Percentiles rank a stretch among this genome's conserved stretches.
phyloP scores from a whole-genome alignment of 495 filamentous ascomycete species.

The Haplographium delicatum region DNA sequence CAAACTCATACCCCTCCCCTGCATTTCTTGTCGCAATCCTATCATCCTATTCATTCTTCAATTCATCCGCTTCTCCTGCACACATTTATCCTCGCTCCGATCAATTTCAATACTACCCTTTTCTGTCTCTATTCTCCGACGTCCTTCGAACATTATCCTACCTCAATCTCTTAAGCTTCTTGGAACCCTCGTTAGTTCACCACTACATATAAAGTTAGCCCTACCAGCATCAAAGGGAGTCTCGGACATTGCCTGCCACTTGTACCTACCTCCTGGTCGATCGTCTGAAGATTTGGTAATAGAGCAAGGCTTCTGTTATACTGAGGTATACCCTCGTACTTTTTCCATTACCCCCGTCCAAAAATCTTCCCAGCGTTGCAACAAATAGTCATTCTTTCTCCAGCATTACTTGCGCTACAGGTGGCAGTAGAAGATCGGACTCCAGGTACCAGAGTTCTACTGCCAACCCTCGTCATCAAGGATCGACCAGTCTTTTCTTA shows the following conservation, averaged over 20 bases:
- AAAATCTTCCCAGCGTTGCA: background rate
- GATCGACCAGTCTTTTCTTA: slow-evolving; percentile 23
- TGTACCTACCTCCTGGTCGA: slow-evolving; percentile 8
- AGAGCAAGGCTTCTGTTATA: slow-evolving; percentile 28
- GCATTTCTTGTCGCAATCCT: slow-evolving; percentile 6
- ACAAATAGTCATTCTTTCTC: slow-evolving; percentile 7
- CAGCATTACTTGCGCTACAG: slow-evolving; percentile 9
- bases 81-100: slow-evolving; percentile 26
- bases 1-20: background rate
- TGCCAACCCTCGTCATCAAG: slow-evolving; percentile 26
- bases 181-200: slow-evolving; percentile 23
- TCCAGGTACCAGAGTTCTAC: slow-evolving; percentile 18
- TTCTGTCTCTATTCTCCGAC: slow-evolving; percentile 18
- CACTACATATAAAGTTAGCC: slow-evolving; percentile 13
- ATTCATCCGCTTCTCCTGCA: background rate
- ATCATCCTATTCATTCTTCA: slow-evolving; percentile 5
- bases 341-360: slow-evolving; percentile 14
- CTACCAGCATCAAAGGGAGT: slow-evolving; percentile 16
- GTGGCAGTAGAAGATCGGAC: slow-evolving; percentile 20
- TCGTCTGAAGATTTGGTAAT: slow-evolving; percentile 21
- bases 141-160: slow-evolving; percentile 1
- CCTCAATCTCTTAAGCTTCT: slow-evolving; percentile 20
- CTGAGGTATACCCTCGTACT: slow-evolving; percentile 27
- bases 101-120: slow-evolving; percentile 15
- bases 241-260: slow-evolving; percentile 23